A percentile compares a stretch with the other conserved stretches of the same genome.
Conservation (phyloP, 208 protist genomes). For the Trypanosoma mega region DNA sequence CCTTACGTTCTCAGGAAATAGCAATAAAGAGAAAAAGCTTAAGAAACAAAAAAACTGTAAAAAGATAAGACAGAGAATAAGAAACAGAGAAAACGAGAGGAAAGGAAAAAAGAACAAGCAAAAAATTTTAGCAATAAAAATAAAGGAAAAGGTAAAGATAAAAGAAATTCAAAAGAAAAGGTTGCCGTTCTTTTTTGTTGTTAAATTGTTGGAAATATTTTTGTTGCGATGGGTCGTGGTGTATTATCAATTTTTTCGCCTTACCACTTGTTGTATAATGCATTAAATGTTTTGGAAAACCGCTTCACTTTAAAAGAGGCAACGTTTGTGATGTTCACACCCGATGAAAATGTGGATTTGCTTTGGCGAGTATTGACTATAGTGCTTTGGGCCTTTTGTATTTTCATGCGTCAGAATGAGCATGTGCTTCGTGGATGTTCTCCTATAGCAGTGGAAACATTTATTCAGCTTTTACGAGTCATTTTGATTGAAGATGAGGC, state of each 20-base stretch:
- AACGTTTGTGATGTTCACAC: not conserved
- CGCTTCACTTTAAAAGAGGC: conserved; percentile 17
- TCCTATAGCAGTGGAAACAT: conserved; percentile 34
- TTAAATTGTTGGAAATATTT: not conserved
- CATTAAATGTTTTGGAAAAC: conserved; percentile 9
- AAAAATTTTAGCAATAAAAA: not conserved
- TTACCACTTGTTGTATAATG: conserved; percentile 1
- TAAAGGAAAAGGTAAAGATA: conserved; percentile 1
- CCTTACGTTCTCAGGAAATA: not conserved
- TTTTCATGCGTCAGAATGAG: conserved; percentile 17
- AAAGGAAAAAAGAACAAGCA: not conserved
- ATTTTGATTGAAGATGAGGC: conserved; percentile 24
- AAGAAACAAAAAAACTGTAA: not conserved
- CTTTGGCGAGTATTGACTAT: conserved; percentile 9
- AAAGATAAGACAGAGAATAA: conserved; percentile 4
- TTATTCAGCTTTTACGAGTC: conserved; percentile 30
- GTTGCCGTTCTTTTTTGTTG: not conserved
- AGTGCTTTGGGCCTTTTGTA: conserved; percentile 16
- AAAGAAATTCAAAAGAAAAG: not conserved
- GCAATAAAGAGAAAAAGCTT: not conserved
- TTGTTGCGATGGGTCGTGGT: not conserved
- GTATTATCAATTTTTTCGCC: not conserved
- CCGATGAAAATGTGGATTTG: conserved; percentile 5
- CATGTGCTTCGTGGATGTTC: conserved; percentile 21
- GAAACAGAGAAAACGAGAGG: not conserved